A percentile compares a stretch with the other conserved stretches of the same genome.
These are phyloP conservation scores for Nothophaeocryptopus gaeumannii DNA, from an alignment of 2,329 filamentous ascomycete genomes.

Conservation along the genomic window DNA sequence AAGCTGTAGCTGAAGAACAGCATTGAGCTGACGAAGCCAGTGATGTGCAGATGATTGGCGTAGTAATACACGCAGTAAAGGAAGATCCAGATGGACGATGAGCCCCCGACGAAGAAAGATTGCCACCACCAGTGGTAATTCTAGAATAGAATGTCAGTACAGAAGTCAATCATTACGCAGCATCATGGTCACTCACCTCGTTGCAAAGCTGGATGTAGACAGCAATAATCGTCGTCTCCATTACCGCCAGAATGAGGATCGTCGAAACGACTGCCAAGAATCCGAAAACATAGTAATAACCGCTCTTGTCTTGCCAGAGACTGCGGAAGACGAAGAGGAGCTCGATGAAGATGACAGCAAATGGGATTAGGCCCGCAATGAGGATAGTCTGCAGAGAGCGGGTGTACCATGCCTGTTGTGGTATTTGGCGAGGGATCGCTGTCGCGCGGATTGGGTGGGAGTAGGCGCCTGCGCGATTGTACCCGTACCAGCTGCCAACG, in stretches of 20 bases:
- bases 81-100: constrained; percentile 78
- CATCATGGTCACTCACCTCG: constrained; percentile 53
- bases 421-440: constrained; percentile 68
- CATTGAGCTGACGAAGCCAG: constrained; percentile 73
- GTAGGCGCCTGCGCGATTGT: constrained; percentile 64
- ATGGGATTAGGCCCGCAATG: constrained; percentile 74
- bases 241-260: constrained; percentile 71
- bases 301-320: constrained; percentile 85
- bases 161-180: background rate
- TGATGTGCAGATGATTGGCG: constrained; percentile 73
- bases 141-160: constrained; percentile 35
- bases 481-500: constrained; percentile 74
- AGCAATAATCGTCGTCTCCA: constrained; percentile 78
- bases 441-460: constrained; percentile 79
- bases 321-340: constrained; percentile 83
- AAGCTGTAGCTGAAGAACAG: constrained; percentile 85
- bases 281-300: constrained; percentile 89
- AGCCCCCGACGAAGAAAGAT: constrained; percentile 75
- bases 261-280: constrained; percentile 72
- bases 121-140: constrained; percentile 95
- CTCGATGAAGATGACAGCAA: constrained; percentile 85
- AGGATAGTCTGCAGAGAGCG: constrained; percentile 62
- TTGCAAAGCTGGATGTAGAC: constrained; percentile 79
- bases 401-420: constrained; percentile 72
- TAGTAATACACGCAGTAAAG: constrained; percentile 83